Conservation (phyloP, 257 asterid species). For the Plectranthus barbatus region DNA sequence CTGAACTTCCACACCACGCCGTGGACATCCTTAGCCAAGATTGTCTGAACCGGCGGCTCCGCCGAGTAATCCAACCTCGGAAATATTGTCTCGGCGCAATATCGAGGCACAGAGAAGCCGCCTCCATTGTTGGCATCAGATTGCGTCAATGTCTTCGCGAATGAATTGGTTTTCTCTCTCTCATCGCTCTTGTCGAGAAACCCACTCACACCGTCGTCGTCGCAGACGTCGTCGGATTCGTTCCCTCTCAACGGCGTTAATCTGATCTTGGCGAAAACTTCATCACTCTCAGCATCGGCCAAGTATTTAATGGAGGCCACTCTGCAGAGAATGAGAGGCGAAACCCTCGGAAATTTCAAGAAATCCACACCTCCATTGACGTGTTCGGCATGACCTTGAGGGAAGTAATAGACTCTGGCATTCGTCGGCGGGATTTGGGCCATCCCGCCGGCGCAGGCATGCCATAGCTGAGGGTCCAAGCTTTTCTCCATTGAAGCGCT, state of each 20-base stretch:
- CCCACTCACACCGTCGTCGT: conserved; percentile 32
- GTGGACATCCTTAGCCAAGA: conserved; percentile 66
- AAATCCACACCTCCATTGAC: conserved; percentile 43
- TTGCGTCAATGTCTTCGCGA: conserved; percentile 74
- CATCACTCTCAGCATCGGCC: conserved; percentile 70
- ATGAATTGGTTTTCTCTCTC: conserved; percentile 53
- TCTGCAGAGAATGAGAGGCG: conserved; percentile 42
- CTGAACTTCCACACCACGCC: conserved; percentile 63
- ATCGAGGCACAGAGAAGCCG: conserved; percentile 74
- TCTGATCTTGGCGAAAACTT: conserved; percentile 56
- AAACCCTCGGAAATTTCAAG: conserved; percentile 31
- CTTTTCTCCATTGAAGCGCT: conserved; percentile 41
- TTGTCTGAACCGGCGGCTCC: conserved; percentile 77
- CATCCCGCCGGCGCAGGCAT: conserved; percentile 92
- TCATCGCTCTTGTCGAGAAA: conserved; percentile 31
- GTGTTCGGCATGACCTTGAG: conserved; percentile 79
- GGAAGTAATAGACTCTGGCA: conserved; percentile 57
- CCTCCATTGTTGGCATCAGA: conserved; percentile 86
- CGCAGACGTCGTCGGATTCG: conserved; percentile 25
- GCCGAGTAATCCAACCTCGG: conserved; percentile 71
- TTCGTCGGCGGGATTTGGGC: conserved; percentile 53
- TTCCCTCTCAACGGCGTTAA: conserved; percentile 35
- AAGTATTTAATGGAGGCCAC: conserved; percentile 46
- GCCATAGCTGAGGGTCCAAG: conserved; percentile 77
- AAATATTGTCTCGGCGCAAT: conserved; percentile 80